Percentiles rank a stretch among this genome's conserved stretches.
Conservation (phyloP, 805 yeast genomes). For the Lachancea lanzarotensis region DNA sequence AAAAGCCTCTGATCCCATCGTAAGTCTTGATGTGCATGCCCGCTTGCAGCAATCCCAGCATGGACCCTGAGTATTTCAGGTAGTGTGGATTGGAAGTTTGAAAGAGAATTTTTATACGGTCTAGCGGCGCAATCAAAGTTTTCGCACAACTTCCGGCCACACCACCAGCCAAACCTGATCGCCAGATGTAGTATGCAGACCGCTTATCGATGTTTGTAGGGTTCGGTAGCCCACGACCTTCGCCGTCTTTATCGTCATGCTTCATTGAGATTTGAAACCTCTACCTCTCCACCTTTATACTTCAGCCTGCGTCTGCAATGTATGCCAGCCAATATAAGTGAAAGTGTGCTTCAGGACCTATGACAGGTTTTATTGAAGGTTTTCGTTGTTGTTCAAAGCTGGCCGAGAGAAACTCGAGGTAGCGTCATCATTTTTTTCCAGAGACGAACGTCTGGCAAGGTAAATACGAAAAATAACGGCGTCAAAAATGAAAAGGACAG, state of each 20-base stretch:
- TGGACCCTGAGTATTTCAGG: constrained; percentile 69
- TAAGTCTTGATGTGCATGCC: constrained; percentile 53
- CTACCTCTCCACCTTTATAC: neutral
- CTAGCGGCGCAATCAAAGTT: constrained; percentile 90
- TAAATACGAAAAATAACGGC: too few species aligned
- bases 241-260: constrained; percentile 2
- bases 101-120: constrained; percentile 88
- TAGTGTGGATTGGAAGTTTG: constrained; percentile 94
- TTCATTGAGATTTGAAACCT: neutral
- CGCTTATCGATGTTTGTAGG: constrained; percentile 45
- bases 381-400: neutral
- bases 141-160: constrained; percentile 95
- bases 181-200: constrained; percentile 67
- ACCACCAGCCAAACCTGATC: constrained; percentile 92
- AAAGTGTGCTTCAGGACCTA: neutral
- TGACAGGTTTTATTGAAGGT: neutral
- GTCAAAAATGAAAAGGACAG: too few species aligned
- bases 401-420: neutral
- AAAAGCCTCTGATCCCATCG: constrained; percentile 77
- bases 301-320: neutral
- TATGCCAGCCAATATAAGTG: neutral
- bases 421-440: neutral
- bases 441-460: too few species aligned
- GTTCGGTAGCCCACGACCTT: constrained; percentile 3
- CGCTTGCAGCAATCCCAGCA: constrained; percentile 70